Evolutionary conservation across 2,329 filamentous ascomycete genomes (phyloP).

Genomic region (Colletotrichum falcatum): DNA sequence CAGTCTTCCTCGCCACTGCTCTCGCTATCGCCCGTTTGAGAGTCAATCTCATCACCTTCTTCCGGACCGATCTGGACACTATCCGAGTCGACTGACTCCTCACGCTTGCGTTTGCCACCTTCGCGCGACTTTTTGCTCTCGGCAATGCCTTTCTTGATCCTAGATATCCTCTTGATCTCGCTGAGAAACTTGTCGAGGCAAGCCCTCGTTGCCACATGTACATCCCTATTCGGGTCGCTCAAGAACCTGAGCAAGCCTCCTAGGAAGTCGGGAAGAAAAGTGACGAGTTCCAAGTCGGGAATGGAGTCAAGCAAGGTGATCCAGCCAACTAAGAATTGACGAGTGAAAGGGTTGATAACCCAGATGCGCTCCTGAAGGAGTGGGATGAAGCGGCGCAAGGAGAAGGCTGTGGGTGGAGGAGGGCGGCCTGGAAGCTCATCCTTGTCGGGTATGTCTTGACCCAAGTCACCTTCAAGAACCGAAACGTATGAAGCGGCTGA

Average conservation of each 20-base stretch:
- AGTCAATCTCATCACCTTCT: constrained; percentile 70
- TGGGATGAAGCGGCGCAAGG: constrained; percentile 89
- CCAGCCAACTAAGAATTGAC: constrained; percentile 96
- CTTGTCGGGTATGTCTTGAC: constrained; percentile 59
- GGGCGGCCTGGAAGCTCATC: constrained; percentile 46
- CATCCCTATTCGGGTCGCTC: constrained; percentile 90
- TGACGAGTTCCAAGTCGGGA: constrained; percentile 93
- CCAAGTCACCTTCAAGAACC: constrained; percentile 74
- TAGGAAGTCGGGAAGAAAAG: constrained; percentile 91
- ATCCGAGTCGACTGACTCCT: constrained; percentile 75
- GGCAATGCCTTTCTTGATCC: constrained; percentile 90
- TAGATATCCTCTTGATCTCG: constrained; percentile 94
- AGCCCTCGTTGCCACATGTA: constrained; percentile 92
- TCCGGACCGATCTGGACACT: constrained; percentile 70
- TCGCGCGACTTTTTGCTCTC: constrained; percentile 82
- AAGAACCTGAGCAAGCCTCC: constrained; percentile 91
- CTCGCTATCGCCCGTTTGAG: constrained; percentile 67
- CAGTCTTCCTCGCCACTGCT: constrained; percentile 87
- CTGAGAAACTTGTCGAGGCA: constrained; percentile 90
- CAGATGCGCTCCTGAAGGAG: constrained; percentile 93
- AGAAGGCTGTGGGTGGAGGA: constrained; percentile 89
- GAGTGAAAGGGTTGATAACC: constrained; percentile 93
- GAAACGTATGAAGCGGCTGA: constrained; percentile 96
- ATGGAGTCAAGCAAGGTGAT: constrained; percentile 95
- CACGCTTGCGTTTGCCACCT: constrained; percentile 76